Evolutionary conservation across 805 yeast species (phyloP).

Genomic region (Debaryomyces hansenii): DNA sequence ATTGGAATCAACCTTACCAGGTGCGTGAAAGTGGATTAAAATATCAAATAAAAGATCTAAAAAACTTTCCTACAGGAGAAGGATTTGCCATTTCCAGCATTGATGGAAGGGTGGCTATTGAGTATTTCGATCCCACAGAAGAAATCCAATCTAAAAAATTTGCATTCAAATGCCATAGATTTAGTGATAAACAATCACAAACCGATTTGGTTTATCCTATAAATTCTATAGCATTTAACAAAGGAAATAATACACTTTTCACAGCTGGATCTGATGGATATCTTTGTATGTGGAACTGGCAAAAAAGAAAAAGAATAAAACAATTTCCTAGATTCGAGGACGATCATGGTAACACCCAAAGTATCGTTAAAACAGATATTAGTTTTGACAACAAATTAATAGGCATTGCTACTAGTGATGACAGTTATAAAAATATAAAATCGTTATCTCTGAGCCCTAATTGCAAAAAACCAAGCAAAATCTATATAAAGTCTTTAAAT

Average conservation of each 20-base stretch:
- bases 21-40: conserved; percentile 64
- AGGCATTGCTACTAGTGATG: conserved; percentile 45
- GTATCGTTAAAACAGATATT: conserved; percentile 23
- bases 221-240: conserved; percentile 46
- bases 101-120: conserved; percentile 83
- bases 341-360: conserved; percentile 16
- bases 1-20: conserved; percentile 44
- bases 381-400: conserved; percentile 17
- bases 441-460: conserved; percentile 7
- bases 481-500: conserved; percentile 14
- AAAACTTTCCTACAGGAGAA: conserved; percentile 49
- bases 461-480: conserved; percentile 17
- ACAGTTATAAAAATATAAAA: conserved; percentile 29
- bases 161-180: conserved; percentile 81
- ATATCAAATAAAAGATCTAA: conserved; percentile 60
- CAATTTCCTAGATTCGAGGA: conserved; percentile 33
- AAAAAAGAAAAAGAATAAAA: conserved; percentile 42
- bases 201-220: conserved; percentile 56
- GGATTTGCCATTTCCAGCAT: conserved; percentile 71
- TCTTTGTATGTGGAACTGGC: conserved; percentile 52
- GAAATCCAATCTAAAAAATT: conserved; percentile 49
- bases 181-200: conserved; percentile 33
- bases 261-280: conserved; percentile 55
- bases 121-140: conserved; percentile 55
- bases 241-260: conserved; percentile 37